Conservation (phyloP, 2,329 filamentous ascomycete genomes). For the Exophiala phaeomuriformis region DNA sequence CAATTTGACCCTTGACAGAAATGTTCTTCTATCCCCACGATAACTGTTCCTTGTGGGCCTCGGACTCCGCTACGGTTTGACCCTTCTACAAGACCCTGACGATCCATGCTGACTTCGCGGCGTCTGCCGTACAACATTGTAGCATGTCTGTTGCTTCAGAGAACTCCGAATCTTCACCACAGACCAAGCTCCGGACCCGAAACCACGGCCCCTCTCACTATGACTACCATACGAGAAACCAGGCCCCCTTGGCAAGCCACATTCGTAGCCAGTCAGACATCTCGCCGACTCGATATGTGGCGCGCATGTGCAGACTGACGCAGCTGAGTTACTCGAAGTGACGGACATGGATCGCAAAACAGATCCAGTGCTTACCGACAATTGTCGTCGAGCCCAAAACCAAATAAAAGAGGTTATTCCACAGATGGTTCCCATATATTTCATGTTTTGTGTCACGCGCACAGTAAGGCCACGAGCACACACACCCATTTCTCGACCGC, state of each 20-base stretch:
- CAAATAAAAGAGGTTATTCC: conserved; percentile 3
- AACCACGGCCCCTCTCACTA: background rate
- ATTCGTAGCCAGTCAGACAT: conserved; percentile 16
- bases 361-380: background rate
- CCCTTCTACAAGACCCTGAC: background rate
- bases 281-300: conserved; percentile 1
- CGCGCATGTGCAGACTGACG: background rate
- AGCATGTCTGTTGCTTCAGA: background rate
- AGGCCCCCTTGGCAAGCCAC: conserved; percentile 19
- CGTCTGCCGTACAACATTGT: background rate
- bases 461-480: background rate
- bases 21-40: too few relatives aligned
- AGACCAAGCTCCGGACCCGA: background rate
- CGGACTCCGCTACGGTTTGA: background rate
- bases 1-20: too few relatives aligned
- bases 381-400: background rate
- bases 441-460: background rate
- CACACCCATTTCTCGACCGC: background rate
- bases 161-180: background rate
- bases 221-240: background rate
- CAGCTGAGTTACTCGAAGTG: background rate
- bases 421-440: background rate
- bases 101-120: background rate
- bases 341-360: background rate
- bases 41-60: background rate